Conservation (phyloP, 2,329 filamentous ascomycete genomes). For the Drechmeria coniospora region DNA sequence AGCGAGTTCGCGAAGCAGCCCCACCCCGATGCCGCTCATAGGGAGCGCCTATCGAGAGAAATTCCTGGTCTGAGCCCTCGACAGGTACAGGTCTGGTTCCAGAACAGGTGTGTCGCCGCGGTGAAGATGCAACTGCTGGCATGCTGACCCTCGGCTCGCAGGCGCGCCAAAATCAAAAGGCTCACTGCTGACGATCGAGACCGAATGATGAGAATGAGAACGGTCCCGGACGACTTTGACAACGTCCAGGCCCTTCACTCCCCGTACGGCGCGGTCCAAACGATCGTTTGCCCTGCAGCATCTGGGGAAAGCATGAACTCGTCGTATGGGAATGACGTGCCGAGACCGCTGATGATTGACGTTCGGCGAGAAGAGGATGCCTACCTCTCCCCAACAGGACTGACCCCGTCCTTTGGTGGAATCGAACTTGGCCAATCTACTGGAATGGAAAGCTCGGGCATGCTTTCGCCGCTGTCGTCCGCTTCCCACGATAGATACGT, state of each 20-base stretch:
- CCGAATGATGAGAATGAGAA: constrained; percentile 56
- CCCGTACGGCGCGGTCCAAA: constrained; percentile 46
- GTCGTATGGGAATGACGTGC: constrained; percentile 43
- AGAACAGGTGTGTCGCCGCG: constrained; percentile 59
- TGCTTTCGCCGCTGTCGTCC: constrained; percentile 42
- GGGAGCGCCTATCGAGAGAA: constrained; percentile 73
- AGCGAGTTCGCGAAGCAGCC: constrained; percentile 92
- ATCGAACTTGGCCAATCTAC: constrained; percentile 46
- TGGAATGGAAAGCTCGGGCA: constrained; percentile 34
- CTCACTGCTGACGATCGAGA: constrained; percentile 55
- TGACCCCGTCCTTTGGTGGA: constrained; percentile 51
- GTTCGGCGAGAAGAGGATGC: constrained; percentile 49
- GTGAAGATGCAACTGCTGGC: not conserved
- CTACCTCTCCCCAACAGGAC: constrained; percentile 49
- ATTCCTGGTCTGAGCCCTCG: constrained; percentile 83
- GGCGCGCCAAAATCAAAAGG: constrained; percentile 57
- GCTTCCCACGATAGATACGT: constrained; percentile 36
- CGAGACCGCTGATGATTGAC: constrained; percentile 54
- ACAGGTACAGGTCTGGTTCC: constrained; percentile 97
- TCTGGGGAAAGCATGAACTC: constrained; percentile 32
- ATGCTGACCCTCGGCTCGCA: constrained; percentile 15
- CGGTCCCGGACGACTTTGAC: constrained; percentile 56
- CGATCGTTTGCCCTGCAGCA: constrained; percentile 30
- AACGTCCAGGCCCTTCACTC: constrained; percentile 55
- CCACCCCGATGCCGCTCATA: constrained; percentile 81